Conservation (phyloP, 441 rosid species). For the Mallotus repandus region DNA sequence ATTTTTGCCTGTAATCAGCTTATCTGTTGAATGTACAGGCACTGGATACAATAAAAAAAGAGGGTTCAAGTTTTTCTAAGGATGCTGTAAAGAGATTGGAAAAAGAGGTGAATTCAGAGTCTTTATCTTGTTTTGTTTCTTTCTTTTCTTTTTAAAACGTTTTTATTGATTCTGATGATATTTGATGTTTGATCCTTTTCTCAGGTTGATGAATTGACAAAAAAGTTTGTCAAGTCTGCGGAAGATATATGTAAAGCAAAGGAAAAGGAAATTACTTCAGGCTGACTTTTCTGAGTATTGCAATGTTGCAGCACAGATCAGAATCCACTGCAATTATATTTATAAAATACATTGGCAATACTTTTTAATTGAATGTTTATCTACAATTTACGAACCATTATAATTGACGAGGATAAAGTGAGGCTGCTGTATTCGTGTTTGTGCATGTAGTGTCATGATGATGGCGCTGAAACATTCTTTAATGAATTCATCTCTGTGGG, state of each 20-base stretch:
- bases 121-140: neutral
- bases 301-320: neutral
- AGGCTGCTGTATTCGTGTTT: neutral
- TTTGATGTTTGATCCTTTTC: slow-evolving; percentile 16
- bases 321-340: neutral
- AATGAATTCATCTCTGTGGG: neutral
- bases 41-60: slow-evolving; percentile 74
- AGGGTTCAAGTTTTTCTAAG: slow-evolving; percentile 68
- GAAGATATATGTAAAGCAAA: slow-evolving; percentile 89
- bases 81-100: slow-evolving; percentile 82
- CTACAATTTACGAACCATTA: neutral
- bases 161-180: neutral
- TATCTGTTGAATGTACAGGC: slow-evolving; percentile 46
- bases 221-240: slow-evolving; percentile 71
- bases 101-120: slow-evolving; percentile 65
- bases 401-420: neutral
- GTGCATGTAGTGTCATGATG: neutral
- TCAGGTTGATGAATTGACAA: slow-evolving; percentile 82
- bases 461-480: neutral
- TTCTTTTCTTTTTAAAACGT: neutral
- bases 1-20: neutral
- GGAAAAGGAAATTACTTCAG: slow-evolving; percentile 77
- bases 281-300: slow-evolving; percentile 34
- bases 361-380: neutral
- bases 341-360: neutral